phyloP scores from a whole-genome alignment of 2,329 filamentous ascomycete species.

The Fusarium dlaminii region DNA sequence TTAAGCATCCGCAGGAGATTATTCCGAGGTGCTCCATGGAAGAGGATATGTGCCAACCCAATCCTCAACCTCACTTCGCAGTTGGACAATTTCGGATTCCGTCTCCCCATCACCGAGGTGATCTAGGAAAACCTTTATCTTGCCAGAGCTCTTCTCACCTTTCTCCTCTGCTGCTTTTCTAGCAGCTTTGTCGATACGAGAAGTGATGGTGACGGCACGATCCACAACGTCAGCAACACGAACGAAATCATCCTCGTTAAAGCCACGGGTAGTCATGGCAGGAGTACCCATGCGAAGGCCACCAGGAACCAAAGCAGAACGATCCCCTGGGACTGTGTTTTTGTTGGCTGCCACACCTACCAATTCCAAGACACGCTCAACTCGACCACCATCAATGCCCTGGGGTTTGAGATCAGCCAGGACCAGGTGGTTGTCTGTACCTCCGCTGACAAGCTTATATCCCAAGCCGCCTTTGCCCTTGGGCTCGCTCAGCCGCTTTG shows the following conservation, averaged over 20 bases:
- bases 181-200: constrained; percentile 77
- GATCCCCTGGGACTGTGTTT: constrained; percentile 97
- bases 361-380: constrained; percentile 89
- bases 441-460: constrained; percentile 90
- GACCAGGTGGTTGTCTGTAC: constrained; percentile 97
- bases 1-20: neutral
- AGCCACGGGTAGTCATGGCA: constrained; percentile 97
- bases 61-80: constrained; percentile 78
- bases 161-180: constrained; percentile 74
- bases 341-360: constrained; percentile 99
- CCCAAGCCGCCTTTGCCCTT: constrained; percentile 82
- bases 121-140: constrained; percentile 73
- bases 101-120: constrained; percentile 74
- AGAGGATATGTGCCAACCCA: constrained; percentile 80
- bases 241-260: constrained; percentile 86
- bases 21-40: constrained; percentile 66
- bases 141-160: constrained; percentile 71
- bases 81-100: constrained; percentile 75
- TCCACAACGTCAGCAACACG: constrained; percentile 88
- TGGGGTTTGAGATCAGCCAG: constrained; percentile 91
- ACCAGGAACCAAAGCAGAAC: constrained; percentile 90
- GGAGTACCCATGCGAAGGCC: constrained; percentile 94
- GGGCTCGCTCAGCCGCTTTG: constrained; percentile 69
- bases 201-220: constrained; percentile 81
- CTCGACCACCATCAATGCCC: constrained; percentile 85